Evolutionary conservation across 192 early-diverging fungal species (phyloP).

Genomic region (Coemansia sp.): DNA sequence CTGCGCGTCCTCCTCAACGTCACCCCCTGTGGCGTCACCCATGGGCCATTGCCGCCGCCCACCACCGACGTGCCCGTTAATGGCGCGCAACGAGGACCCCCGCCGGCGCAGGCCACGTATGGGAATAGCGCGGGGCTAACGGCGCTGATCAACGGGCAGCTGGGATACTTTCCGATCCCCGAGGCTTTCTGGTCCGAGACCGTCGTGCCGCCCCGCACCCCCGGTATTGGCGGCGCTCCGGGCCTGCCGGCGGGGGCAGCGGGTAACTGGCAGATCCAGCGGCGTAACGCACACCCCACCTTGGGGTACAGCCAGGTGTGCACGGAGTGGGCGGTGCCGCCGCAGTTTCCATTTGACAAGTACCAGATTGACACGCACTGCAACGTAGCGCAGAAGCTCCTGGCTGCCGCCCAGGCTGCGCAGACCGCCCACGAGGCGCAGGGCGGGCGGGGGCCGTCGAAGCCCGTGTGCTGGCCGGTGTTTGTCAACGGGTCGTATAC

Average conservation of each 20-base stretch:
- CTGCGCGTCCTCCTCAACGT: slow-evolving; percentile 37
- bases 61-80: slow-evolving; percentile 22
- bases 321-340: slow-evolving; percentile 61
- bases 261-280: slow-evolving; percentile 41
- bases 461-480: slow-evolving; percentile 57
- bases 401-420: slow-evolving; percentile 40
- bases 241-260: background rate
- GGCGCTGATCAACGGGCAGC: slow-evolving; percentile 40
- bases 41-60: slow-evolving; percentile 37
- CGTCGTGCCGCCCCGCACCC: slow-evolving; percentile 21
- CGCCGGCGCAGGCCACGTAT: slow-evolving; percentile 1
- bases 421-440: slow-evolving; percentile 49
- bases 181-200: slow-evolving; percentile 71
- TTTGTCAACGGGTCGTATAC: slow-evolving; percentile 65
- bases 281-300: slow-evolving; percentile 64
- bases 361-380: slow-evolving; percentile 64
- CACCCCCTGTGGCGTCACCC: slow-evolving; percentile 34
- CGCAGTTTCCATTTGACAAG: slow-evolving; percentile 76
- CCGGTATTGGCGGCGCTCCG: background rate
- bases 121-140: slow-evolving; percentile 42
- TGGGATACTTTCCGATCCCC: slow-evolving; percentile 71
- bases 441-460: slow-evolving; percentile 55
- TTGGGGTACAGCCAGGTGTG: slow-evolving; percentile 59
- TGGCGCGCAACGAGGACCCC: slow-evolving; percentile 16
- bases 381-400: slow-evolving; percentile 63